Percentiles rank a stretch among this genome's conserved stretches.
Evolutionary conservation across 345 rosid species (phyloP).

Genomic region (Toxicodendron radicans): DNA sequence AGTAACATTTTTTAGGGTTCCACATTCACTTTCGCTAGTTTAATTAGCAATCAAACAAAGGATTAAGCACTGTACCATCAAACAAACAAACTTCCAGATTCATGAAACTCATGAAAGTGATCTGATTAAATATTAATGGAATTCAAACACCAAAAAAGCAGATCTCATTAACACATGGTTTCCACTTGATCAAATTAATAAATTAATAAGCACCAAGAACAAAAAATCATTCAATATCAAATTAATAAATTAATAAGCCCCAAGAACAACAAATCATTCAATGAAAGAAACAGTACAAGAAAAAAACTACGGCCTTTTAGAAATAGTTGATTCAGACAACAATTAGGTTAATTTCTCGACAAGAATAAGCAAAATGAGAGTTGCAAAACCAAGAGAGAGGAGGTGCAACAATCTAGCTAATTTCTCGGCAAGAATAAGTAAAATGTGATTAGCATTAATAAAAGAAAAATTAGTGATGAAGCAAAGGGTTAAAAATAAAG

Average conservation of each 20-base stretch:
- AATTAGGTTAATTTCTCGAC: not conserved
- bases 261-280: not conserved
- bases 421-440: no score
- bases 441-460: no score
- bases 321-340: constrained; percentile 9
- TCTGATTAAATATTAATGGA: not conserved
- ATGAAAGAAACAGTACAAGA: not conserved
- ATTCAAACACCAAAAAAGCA: not conserved
- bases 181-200: not conserved
- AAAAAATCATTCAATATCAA: no score
- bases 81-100: not conserved
- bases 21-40: not conserved
- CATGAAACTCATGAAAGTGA: not conserved
- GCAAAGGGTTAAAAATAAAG: no score
- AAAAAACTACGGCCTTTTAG: not conserved
- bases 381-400: not conserved
- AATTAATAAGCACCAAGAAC: not conserved
- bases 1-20: no score
- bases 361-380: constrained; percentile 6
- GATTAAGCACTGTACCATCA: not conserved
- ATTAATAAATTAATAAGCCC: no score
- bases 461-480: no score
- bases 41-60: constrained; percentile 1
- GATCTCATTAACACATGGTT: constrained; percentile 14
- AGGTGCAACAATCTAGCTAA: no score